Evolutionary conservation across 2,329 filamentous ascomycete genomes (phyloP).

Genomic region (Sphaerulina vaccinii): DNA sequence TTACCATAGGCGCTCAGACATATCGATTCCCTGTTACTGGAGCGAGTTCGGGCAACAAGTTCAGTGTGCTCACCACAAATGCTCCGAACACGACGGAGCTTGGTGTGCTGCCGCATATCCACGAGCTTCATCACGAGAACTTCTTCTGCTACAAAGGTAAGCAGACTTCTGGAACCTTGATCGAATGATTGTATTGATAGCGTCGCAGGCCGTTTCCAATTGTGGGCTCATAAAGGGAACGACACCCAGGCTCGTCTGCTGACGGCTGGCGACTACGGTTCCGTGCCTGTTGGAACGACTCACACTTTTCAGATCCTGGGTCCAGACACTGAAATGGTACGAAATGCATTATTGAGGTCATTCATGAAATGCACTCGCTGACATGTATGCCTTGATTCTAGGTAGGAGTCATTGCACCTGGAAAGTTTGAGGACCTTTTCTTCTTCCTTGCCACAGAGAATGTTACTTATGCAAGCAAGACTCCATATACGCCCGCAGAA

Average conservation of each 20-base stretch:
- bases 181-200: too few species aligned
- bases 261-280: slow-evolving; percentile 48
- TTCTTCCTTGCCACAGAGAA: slow-evolving; percentile 41
- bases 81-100: slow-evolving; percentile 2
- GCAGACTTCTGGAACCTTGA: background rate
- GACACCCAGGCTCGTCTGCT: slow-evolving; percentile 41
- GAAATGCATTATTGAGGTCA: too few species aligned
- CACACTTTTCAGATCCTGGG: slow-evolving; percentile 52
- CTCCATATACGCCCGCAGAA: slow-evolving; percentile 42
- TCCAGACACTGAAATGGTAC: slow-evolving; percentile 50
- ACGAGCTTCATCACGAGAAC: slow-evolving; percentile 13
- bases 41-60: slow-evolving; percentile 5
- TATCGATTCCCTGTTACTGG: slow-evolving; percentile 14
- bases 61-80: slow-evolving; percentile 8
- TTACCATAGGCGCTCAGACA: slow-evolving; percentile 10
- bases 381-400: too few species aligned
- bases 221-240: slow-evolving; percentile 45
- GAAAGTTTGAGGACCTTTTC: slow-evolving; percentile 47
- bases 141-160: slow-evolving; percentile 12
- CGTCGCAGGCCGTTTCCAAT: slow-evolving; percentile 41
- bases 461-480: slow-evolving; percentile 38
- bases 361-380: too few species aligned
- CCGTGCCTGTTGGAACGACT: slow-evolving; percentile 47
- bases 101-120: slow-evolving; percentile 12
- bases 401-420: slow-evolving; percentile 47